These are phyloP conservation scores for Davidsoniella eucalypti DNA, from an alignment of 2,329 filamentous ascomycete species.

Conservation along the genomic window DNA sequence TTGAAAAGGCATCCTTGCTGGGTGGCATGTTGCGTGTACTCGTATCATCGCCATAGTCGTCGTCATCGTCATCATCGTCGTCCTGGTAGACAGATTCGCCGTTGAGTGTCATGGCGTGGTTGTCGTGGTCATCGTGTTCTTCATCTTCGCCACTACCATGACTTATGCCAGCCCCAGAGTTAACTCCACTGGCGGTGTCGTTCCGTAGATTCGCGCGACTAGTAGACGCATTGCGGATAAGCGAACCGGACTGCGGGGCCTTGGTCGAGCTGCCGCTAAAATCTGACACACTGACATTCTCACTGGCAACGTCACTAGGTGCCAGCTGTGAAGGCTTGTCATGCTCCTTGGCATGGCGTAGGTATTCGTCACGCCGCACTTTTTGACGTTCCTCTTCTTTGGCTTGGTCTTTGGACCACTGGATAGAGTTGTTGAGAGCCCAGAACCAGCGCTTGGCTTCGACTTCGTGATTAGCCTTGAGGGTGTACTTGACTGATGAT, in stretches of 20 bases:
- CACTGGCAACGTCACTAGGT: slow-evolving; percentile 30
- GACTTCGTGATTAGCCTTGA: slow-evolving; percentile 95
- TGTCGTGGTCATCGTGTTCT: slow-evolving; percentile 29
- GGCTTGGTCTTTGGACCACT: slow-evolving; percentile 94
- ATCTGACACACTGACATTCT: slow-evolving; percentile 35
- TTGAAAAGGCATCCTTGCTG: slow-evolving; percentile 88
- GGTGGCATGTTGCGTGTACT: slow-evolving; percentile 60
- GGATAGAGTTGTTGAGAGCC: slow-evolving; percentile 96
- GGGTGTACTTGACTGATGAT: slow-evolving; percentile 93
- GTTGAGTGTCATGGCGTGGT: slow-evolving; percentile 21
- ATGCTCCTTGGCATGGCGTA: slow-evolving; percentile 68
- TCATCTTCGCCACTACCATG: slow-evolving; percentile 35
- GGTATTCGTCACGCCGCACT: slow-evolving; percentile 54
- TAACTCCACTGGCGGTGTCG: slow-evolving; percentile 16
- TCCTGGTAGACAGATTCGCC: slow-evolving; percentile 24
- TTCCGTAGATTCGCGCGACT: slow-evolving; percentile 4
- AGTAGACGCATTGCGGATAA: slow-evolving; percentile 17
- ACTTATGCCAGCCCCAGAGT: slow-evolving; percentile 24
- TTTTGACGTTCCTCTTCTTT: slow-evolving; percentile 72
- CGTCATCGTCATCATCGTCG: slow-evolving; percentile 46
- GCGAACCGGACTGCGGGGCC: neutral
- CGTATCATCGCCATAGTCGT: slow-evolving; percentile 58
- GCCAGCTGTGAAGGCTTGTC: slow-evolving; percentile 33
- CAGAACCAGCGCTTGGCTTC: slow-evolving; percentile 99
- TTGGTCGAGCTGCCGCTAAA: slow-evolving; percentile 8